These are phyloP conservation scores for Lasiosphaeriaceae sp. DNA, from an alignment of 495 filamentous ascomycete species.

Conservation along the genomic window DNA sequence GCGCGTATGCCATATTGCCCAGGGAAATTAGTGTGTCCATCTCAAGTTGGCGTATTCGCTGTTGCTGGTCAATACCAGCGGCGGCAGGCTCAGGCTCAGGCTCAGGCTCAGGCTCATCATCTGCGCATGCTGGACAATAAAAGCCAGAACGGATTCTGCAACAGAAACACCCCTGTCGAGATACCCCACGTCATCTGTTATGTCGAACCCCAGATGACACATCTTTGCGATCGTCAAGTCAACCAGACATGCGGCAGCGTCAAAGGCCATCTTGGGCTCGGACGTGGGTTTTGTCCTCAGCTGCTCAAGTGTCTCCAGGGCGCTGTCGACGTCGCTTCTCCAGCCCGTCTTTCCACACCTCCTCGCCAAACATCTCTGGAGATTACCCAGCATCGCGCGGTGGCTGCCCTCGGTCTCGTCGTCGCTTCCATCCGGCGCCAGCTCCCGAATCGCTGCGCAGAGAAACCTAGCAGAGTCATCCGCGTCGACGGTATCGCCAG, in stretches of 20 bases:
- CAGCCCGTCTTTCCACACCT: not conserved
- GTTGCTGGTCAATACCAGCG: too few relatives aligned
- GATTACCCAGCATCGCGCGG: not conserved
- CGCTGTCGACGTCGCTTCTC: not conserved
- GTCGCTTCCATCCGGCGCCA: not conserved
- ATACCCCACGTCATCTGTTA: not conserved
- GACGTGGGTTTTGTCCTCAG: not conserved
- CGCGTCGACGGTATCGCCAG: not conserved
- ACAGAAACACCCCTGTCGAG: not conserved
- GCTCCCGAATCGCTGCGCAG: not conserved
- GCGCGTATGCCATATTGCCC: too few relatives aligned
- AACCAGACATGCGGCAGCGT: not conserved
- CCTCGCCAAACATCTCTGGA: not conserved
- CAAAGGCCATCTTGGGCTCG: not conserved
- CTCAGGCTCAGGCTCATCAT: too few relatives aligned
- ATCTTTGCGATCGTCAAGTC: not conserved
- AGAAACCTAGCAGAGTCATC: not conserved
- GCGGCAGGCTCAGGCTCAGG: too few relatives aligned
- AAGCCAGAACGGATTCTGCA: too few relatives aligned
- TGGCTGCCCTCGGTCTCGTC: not conserved
- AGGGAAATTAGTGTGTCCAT: too few relatives aligned
- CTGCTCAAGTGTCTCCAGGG: not conserved
- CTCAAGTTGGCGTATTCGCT: too few relatives aligned
- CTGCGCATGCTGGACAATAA: too few relatives aligned
- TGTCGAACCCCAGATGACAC: not conserved